Percentiles rank a stretch among this genome's conserved stretches.
These are phyloP conservation scores for Podospora conica DNA, from an alignment of 495 filamentous ascomycete species.

Conservation along the genomic window DNA sequence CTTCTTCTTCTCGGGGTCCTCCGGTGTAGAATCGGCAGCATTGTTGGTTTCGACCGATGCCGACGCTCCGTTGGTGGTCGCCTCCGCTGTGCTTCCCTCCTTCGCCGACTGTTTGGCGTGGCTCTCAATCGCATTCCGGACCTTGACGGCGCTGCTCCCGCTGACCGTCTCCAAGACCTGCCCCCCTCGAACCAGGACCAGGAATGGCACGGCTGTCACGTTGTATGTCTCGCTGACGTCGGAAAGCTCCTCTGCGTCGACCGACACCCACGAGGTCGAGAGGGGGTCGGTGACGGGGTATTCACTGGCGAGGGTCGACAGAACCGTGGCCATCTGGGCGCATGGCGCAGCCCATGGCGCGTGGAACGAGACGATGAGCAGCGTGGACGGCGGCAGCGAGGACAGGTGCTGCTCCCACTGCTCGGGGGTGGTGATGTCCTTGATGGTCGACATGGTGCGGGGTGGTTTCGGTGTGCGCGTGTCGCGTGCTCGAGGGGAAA, in stretches of 20 bases:
- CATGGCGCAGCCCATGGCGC: conserved; percentile 97
- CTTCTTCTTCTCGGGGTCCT: conserved; percentile 55
- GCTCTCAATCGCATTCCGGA: conserved; percentile 75
- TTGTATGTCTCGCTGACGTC: conserved; percentile 86
- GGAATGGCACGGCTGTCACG: conserved; percentile 86
- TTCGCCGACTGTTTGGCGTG: conserved; percentile 49
- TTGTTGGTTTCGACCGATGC: conserved; percentile 13
- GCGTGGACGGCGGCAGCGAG: conserved; percentile 57
- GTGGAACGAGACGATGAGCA: conserved; percentile 86
- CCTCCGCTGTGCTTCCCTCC: conserved; percentile 6
- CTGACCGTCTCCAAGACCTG: conserved; percentile 72
- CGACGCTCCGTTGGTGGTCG: conserved; percentile 27
- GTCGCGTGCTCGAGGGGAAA: not conserved
- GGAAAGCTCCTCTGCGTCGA: conserved; percentile 84
- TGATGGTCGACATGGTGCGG: conserved; percentile 59
- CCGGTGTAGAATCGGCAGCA: conserved; percentile 16
- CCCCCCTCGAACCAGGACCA: conserved; percentile 69
- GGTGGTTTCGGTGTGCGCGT: not conserved
- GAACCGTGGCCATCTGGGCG: conserved; percentile 83
- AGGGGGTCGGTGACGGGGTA: conserved; percentile 62
- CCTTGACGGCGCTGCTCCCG: conserved; percentile 78
- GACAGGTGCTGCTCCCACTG: conserved; percentile 61
- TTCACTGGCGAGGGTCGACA: conserved; percentile 74
- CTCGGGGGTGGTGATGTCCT: conserved; percentile 61
- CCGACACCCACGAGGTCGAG: conserved; percentile 69